phyloP scores from a whole-genome alignment of 495 filamentous ascomycete species.

The Penicillium fimorum region DNA sequence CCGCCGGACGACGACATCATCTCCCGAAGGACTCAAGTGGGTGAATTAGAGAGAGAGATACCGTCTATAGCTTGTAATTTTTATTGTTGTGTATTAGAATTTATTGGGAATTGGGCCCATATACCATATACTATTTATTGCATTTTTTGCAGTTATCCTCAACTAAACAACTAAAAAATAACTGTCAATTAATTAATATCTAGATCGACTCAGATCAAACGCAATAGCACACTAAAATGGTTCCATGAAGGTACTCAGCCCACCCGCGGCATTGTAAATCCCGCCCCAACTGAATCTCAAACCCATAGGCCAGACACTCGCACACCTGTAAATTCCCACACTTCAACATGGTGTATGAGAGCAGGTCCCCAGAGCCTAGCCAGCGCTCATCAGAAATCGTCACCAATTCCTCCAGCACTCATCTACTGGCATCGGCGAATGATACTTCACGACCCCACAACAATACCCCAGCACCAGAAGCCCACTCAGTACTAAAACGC shows the following conservation, averaged over 20 bases:
- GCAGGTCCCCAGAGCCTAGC: neutral
- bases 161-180: neutral
- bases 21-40: conserved; percentile 31
- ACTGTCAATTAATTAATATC: neutral
- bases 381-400: neutral
- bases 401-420: neutral
- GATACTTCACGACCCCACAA: neutral
- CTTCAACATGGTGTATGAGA: neutral
- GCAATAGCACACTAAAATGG: neutral
- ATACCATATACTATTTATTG: conserved; percentile 14
- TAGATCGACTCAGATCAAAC: neutral
- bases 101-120: conserved; percentile 15
- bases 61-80: conserved; percentile 27
- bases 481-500: conserved; percentile 23
- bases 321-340: neutral
- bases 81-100: conserved; percentile 27
- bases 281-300: neutral
- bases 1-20: conserved; percentile 24
- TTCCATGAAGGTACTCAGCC: conserved; percentile 9
- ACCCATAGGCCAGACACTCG: neutral
- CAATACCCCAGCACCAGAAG: conserved; percentile 1
- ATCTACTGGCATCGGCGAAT: neutral
- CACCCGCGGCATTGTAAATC: conserved; percentile 8
- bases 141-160: neutral
- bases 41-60: conserved; percentile 15